A percentile compares a stretch with the other conserved stretches of the same genome.
These are phyloP conservation scores for Epichloe coenophiala DNA, from an alignment of 2,329 filamentous ascomycete species.

Conservation along the genomic window DNA sequence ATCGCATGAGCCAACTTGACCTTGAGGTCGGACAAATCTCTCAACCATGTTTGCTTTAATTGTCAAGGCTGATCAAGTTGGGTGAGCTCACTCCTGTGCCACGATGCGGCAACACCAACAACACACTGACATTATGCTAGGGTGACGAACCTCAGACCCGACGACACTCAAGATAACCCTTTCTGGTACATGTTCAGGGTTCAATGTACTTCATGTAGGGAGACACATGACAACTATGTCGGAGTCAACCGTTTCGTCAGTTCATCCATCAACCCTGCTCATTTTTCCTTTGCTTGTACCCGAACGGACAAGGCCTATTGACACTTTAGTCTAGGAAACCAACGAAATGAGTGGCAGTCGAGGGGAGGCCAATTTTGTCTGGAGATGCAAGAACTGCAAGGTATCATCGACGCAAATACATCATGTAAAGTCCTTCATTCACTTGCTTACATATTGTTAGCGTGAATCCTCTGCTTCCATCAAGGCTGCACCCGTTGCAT, in stretches of 20 bases:
- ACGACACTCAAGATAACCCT: constrained; percentile 65
- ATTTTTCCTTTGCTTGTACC: background rate
- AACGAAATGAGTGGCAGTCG: constrained; percentile 87
- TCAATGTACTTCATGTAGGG: constrained; percentile 93
- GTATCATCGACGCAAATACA: constrained; percentile 28
- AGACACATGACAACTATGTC: constrained; percentile 77
- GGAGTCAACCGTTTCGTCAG: constrained; percentile 79
- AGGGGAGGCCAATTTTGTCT: constrained; percentile 98
- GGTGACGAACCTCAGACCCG: constrained; percentile 77
- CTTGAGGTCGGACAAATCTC: background rate
- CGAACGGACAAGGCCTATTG: constrained; percentile 1
- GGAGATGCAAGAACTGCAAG: constrained; percentile 98
- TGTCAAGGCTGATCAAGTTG: constrained; percentile 54
- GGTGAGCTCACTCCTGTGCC: constrained; percentile 31
- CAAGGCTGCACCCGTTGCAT: constrained; percentile 57
- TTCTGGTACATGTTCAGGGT: constrained; percentile 99
- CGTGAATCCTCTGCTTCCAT: constrained; percentile 79
- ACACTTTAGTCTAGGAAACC: constrained; percentile 46
- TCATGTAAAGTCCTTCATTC: background rate
- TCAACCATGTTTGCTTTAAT: constrained; percentile 48
- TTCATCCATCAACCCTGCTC: constrained; percentile 6
- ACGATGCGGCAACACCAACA: background rate
- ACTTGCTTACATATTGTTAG: constrained; percentile 25
- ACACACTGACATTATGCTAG: constrained; percentile 30
- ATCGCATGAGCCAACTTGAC: background rate